Evolutionary conservation across 257 asterid species (phyloP).

Genomic region (Solanum habrochaites): DNA sequence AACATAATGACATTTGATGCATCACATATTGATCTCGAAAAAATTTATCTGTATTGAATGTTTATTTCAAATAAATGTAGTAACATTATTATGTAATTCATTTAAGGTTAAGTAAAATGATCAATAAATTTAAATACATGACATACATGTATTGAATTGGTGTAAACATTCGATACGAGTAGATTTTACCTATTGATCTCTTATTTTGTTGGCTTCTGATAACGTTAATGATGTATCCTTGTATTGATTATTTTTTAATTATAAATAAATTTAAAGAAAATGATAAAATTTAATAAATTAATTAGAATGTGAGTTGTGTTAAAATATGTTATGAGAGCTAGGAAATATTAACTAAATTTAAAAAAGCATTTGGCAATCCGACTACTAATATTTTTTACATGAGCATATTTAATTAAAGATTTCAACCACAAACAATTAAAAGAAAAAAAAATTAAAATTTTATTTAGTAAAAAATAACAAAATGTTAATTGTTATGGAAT

Average conservation of each 20-base stretch:
- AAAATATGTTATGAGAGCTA: not conserved
- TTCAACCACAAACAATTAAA: not conserved
- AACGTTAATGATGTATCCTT: not conserved
- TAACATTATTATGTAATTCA: no score
- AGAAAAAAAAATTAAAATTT: not conserved
- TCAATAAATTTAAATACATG: no score
- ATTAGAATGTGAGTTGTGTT: not conserved
- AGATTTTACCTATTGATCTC: no score
- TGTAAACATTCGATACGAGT: rapidly evolving
- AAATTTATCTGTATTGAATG: no score
- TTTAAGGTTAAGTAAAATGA: no score
- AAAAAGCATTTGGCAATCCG: not conserved
- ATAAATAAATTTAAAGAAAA: no score
- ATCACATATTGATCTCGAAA: no score
- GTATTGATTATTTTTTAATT: not conserved
- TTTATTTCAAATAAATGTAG: no score
- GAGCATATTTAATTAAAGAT: not conserved
- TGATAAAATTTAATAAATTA: no score
- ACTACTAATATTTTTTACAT: not conserved
- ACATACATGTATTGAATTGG: no score
- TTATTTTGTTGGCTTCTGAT: no score
- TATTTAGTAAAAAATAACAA: not conserved
- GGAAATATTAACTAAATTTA: not conserved
- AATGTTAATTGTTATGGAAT: not conserved
- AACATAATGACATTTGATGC: not conserved